Evolutionary conservation across 2,329 filamentous ascomycete genomes (phyloP).

Genomic region (Pseudogymnoascus sp.): DNA sequence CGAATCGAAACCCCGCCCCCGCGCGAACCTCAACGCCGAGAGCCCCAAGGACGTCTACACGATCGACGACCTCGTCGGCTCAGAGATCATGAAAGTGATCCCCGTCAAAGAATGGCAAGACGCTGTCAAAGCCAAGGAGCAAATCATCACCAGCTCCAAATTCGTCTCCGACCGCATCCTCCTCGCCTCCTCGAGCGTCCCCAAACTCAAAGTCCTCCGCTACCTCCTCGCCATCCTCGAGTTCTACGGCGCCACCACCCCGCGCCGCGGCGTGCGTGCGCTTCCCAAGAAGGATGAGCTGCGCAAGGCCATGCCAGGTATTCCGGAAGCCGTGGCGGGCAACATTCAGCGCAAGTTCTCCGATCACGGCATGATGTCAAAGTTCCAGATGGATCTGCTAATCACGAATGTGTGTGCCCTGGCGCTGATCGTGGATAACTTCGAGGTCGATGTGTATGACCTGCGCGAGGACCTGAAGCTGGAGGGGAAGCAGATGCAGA

Average conservation of each 20-base stretch:
- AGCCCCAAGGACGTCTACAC: conserved; percentile 69
- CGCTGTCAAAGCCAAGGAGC: conserved; percentile 49
- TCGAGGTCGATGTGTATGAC: conserved; percentile 62
- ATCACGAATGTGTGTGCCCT: conserved; percentile 68
- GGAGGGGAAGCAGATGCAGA: conserved; percentile 61
- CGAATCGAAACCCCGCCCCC: conserved; percentile 64
- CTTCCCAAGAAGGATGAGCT: conserved; percentile 59
- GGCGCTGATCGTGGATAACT: conserved; percentile 65
- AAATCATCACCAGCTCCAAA: conserved; percentile 49
- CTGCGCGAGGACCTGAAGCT: conserved; percentile 65
- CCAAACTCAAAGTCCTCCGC: conserved; percentile 51
- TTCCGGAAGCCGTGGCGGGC: conserved; percentile 57
- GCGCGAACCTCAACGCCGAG: conserved; percentile 58
- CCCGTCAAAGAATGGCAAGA: conserved; percentile 71
- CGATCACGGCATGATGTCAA: conserved; percentile 55
- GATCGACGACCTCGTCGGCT: conserved; percentile 57
- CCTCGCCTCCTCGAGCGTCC: conserved; percentile 45
- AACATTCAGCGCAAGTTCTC: conserved; percentile 64
- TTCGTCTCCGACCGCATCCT: conserved; percentile 57
- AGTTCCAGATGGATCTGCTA: conserved; percentile 64
- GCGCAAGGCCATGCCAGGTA: conserved; percentile 46
- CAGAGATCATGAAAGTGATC: conserved; percentile 59
- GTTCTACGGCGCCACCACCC: conserved; percentile 43
- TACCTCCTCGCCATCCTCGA: conserved; percentile 53
- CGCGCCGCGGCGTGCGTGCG: conserved; percentile 38